These are phyloP conservation scores for Ceriops tagal DNA, from an alignment of 345 rosid genomes.

Conservation along the genomic window DNA sequence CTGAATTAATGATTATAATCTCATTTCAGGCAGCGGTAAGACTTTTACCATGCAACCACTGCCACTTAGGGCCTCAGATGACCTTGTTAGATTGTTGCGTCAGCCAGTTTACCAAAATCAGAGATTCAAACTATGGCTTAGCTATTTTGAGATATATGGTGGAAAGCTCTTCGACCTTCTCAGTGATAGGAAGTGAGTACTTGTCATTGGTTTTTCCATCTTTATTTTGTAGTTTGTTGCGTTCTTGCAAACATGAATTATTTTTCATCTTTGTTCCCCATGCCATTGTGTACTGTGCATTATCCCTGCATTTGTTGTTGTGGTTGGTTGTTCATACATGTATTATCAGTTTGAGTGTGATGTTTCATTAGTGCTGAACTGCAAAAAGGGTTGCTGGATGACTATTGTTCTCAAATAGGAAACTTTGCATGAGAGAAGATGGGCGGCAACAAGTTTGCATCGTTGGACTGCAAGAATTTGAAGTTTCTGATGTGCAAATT, in stretches of 20 bases:
- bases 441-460: conserved; percentile 99
- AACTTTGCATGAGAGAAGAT: conserved; percentile 99
- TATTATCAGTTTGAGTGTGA: not conserved
- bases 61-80: conserved; percentile 83
- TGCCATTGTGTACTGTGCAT: not conserved
- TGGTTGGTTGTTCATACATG: no score
- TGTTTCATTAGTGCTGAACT: conserved; percentile 2
- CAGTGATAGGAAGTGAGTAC: conserved; percentile 76
- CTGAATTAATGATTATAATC: not conserved
- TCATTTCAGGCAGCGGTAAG: conserved; percentile 90
- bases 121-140: conserved; percentile 90
- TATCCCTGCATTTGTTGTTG: not conserved
- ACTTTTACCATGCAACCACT: conserved; percentile 97
- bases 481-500: conserved; percentile 90
- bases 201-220: conserved; percentile 13
- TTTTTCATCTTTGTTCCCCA: not conserved
- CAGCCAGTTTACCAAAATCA: conserved; percentile 84
- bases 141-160: conserved; percentile 95
- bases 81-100: conserved; percentile 78
- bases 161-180: conserved; percentile 96
- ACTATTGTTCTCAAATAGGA: conserved; percentile 44
- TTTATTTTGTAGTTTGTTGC: not conserved
- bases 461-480: conserved; percentile 96
- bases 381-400: conserved; percentile 13
- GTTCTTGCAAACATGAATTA: not conserved